These are phyloP conservation scores for Prinsepia uniflora DNA, from an alignment of 306 rosid genomes.

Conservation along the genomic window DNA sequence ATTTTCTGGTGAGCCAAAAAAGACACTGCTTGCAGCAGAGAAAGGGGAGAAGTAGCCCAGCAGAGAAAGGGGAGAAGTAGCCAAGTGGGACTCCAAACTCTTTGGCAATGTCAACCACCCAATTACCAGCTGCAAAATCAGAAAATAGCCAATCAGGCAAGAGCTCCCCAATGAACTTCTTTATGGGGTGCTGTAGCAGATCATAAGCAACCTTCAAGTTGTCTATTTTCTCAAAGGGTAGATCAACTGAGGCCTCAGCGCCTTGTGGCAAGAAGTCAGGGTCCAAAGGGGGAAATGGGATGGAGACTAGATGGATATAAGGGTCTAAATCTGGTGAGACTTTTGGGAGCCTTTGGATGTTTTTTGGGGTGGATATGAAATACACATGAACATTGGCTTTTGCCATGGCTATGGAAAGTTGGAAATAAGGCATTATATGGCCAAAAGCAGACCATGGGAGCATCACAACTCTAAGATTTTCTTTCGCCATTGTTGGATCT, in stretches of 20 bases:
- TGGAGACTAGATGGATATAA: not conserved
- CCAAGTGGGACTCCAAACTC: not conserved
- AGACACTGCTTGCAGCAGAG: not conserved
- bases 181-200: not conserved
- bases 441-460: slow-evolving; percentile 30
- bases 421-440: slow-evolving; percentile 13
- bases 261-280: slow-evolving; percentile 17
- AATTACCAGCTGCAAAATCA: slow-evolving; percentile 4
- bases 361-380: slow-evolving; percentile 23
- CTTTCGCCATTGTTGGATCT: not conserved
- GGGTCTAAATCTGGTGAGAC: not conserved
- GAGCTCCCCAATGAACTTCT: slow-evolving; percentile 14
- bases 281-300: slow-evolving; percentile 9
- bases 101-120: slow-evolving; percentile 9
- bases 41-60: too few species aligned
- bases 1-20: not conserved
- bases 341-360: slow-evolving; percentile 16
- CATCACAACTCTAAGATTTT: slow-evolving; percentile 6
- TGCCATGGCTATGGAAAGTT: slow-evolving; percentile 24
- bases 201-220: slow-evolving; percentile 7
- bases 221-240: slow-evolving; percentile 17
- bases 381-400: slow-evolving; percentile 19
- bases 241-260: slow-evolving; percentile 21
- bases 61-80: not conserved
- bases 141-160: slow-evolving; percentile 18